Evolutionary conservation across 2,329 filamentous ascomycete genomes (phyloP).

Genomic region (Ophiostoma himal-ulmi): DNA sequence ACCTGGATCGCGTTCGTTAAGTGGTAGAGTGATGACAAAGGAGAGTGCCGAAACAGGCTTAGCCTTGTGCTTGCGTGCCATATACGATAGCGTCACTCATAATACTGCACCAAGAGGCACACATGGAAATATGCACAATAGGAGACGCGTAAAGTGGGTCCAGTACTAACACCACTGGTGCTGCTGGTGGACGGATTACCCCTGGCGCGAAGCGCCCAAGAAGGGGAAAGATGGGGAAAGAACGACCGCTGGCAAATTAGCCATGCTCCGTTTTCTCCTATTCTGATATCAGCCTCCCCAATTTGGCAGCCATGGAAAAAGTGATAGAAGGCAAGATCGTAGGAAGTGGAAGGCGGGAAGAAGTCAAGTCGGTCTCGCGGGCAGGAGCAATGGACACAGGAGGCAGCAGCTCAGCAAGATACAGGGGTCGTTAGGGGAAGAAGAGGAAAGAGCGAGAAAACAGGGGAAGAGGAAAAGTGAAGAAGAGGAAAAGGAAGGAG

Average conservation of each 20-base stretch:
- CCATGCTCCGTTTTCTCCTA: slow-evolving; percentile 16
- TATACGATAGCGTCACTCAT: not conserved
- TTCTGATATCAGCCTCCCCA: slow-evolving; percentile 20
- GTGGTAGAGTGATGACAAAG: not conserved
- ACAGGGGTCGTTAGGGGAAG: not conserved
- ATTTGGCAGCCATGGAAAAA: not conserved
- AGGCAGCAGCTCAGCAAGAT: not conserved
- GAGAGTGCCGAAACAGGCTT: not conserved
- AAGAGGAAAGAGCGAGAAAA: not conserved
- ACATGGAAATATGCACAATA: not conserved
- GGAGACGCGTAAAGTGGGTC: slow-evolving; percentile 22
- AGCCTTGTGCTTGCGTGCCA: not conserved
- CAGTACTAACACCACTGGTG: slow-evolving; percentile 6
- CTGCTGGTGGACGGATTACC: slow-evolving; percentile 16
- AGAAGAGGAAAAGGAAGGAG: not conserved
- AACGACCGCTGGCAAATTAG: slow-evolving; percentile 18
- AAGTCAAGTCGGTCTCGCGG: not conserved
- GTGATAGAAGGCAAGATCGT: not conserved
- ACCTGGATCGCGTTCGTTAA: not conserved
- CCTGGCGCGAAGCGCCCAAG: slow-evolving; percentile 23
- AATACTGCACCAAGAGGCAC: not conserved
- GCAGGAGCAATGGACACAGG: not conserved
- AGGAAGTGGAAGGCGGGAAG: not conserved
- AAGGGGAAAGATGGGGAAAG: slow-evolving; percentile 18
- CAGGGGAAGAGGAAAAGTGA: not conserved